A percentile compares a stretch with the other conserved stretches of the same genome.
Evolutionary conservation across 148 eudicot genomes (phyloP).

Genomic region (Fagopyrum esculentum): DNA sequence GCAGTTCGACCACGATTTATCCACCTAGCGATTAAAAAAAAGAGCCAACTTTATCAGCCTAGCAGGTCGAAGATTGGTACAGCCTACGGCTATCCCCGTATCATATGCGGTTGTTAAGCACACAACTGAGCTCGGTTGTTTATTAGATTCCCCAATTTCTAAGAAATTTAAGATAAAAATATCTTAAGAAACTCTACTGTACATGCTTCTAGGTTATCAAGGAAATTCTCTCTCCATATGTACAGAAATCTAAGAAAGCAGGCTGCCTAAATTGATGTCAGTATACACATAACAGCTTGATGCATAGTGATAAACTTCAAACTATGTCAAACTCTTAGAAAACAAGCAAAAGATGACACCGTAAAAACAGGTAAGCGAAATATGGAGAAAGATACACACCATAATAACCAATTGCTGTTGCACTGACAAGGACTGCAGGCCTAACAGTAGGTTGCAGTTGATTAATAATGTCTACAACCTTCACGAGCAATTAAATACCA

Average conservation of each 20-base stretch:
- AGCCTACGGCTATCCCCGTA: no score
- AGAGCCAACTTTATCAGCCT: no score
- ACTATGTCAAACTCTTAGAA: constrained; percentile 1
- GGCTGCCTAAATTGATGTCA: neutral
- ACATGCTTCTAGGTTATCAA: no score
- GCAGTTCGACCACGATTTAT: no score
- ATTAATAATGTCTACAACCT: constrained; percentile 86
- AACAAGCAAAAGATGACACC: neutral
- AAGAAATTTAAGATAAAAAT: no score
- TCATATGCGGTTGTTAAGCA: no score
- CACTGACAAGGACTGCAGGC: constrained; percentile 86
- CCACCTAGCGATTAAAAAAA: no score
- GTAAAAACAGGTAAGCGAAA: neutral
- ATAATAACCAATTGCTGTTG: constrained; percentile 94
- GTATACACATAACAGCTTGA: neutral
- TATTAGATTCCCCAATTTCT: no score
- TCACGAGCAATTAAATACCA: constrained; percentile 19
- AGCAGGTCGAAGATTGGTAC: no score
- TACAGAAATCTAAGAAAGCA: neutral
- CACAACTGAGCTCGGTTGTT: no score
- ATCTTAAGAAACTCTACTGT: no score
- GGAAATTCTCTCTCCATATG: neutral
- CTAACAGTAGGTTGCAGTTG: constrained; percentile 48
- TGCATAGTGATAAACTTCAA: no score
- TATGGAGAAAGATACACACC: constrained; percentile 35